Conservation (phyloP, 148 eudicot genomes). For the Rhododendron mucronatum region DNA sequence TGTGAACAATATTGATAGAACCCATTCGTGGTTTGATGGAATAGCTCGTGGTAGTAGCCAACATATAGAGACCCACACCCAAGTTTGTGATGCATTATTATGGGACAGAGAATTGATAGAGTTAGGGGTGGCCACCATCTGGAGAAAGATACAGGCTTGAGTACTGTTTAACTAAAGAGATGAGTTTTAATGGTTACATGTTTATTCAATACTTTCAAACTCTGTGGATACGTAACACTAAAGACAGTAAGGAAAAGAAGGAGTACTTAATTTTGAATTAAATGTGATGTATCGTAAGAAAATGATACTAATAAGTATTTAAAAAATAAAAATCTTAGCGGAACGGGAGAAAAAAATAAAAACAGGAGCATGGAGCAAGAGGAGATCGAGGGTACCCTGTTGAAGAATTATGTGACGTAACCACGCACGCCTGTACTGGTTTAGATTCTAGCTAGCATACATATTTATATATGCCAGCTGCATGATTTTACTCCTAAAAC, state of each 20-base stretch:
- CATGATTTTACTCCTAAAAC: not conserved
- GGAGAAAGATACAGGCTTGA: not conserved
- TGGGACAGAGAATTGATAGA: not conserved
- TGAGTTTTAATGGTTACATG: not conserved
- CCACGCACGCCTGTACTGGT: not conserved
- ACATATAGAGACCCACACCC: not conserved
- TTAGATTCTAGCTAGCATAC: not conserved
- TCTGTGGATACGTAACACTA: no score
- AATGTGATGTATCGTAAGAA: no score
- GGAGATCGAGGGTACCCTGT: not conserved
- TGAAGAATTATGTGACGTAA: not conserved
- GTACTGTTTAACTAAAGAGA: not conserved
- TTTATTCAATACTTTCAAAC: not conserved
- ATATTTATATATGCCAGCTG: not conserved
- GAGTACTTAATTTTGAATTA: no score
- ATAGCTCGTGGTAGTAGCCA: not conserved
- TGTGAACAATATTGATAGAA: slow-evolving; percentile 7
- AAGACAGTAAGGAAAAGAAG: not conserved
- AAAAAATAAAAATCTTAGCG: no score
- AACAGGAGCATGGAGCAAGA: not conserved
- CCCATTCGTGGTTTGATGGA: slow-evolving; percentile 4
- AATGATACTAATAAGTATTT: no score
- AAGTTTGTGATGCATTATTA: not conserved
- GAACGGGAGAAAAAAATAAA: not conserved
- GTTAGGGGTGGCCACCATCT: not conserved